Percentiles rank a stretch among this genome's conserved stretches.
Evolutionary conservation across 2,329 filamentous ascomycete species (phyloP).

Genomic region (Ilyonectria destructans): DNA sequence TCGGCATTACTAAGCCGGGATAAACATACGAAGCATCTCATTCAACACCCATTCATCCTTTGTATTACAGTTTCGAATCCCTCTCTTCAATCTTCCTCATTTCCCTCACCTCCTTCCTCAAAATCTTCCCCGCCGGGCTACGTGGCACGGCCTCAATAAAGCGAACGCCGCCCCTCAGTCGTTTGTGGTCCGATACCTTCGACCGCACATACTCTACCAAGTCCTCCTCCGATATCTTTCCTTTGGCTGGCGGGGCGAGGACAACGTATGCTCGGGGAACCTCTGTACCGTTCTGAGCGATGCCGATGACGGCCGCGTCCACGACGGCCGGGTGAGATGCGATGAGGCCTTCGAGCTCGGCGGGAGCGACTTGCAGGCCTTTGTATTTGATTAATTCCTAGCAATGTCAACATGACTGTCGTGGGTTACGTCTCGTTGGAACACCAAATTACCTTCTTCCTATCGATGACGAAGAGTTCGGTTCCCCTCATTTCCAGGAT

Average conservation of each 20-base stretch:
- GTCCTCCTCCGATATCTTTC: slow-evolving; percentile 46
- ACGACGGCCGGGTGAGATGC: slow-evolving; percentile 59
- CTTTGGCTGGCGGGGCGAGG: slow-evolving; percentile 40
- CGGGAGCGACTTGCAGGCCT: slow-evolving; percentile 78
- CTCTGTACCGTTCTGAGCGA: slow-evolving; percentile 63
- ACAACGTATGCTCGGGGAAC: slow-evolving; percentile 64
- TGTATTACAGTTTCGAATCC: background rate
- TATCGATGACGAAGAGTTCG: slow-evolving; percentile 85
- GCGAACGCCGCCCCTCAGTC: slow-evolving; percentile 77
- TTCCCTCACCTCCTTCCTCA: slow-evolving; percentile 58
- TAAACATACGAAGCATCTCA: too few species aligned
- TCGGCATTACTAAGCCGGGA: too few species aligned
- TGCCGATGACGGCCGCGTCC: slow-evolving; percentile 76
- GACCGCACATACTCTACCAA: slow-evolving; percentile 47
- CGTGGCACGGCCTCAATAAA: slow-evolving; percentile 80
- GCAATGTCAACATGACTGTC: background rate
- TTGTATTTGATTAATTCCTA: slow-evolving; percentile 73
- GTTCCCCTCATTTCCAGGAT: slow-evolving; percentile 80
- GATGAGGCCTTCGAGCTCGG: slow-evolving; percentile 71
- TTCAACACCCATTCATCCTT: too few species aligned
- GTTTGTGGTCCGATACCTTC: slow-evolving; percentile 71
- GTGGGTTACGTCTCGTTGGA: background rate
- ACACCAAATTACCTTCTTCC: slow-evolving; percentile 71
- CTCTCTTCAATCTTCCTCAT: slow-evolving; percentile 49
- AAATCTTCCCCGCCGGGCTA: slow-evolving; percentile 70